These are phyloP conservation scores for Heimioporus sp. DNA, from an alignment of 768 basidiomycete species.

Conservation along the genomic window DNA sequence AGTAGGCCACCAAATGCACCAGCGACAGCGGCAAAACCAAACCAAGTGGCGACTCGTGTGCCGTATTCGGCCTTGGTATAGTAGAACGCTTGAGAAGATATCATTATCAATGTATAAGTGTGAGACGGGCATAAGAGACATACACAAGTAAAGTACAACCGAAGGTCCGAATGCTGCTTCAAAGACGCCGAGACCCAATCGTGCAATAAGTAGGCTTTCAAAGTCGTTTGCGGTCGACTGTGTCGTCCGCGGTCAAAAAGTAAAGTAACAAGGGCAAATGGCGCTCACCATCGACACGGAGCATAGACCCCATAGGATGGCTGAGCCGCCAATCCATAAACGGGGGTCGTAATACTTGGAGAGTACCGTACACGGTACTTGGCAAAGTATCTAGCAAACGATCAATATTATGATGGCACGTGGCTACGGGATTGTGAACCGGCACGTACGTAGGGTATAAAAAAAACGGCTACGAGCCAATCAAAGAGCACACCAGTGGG, in stretches of 20 bases:
- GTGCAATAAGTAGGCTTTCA: constrained; percentile 26
- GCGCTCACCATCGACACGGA: constrained; percentile 64
- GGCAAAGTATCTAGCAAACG: constrained; percentile 56
- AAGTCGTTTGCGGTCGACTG: constrained; percentile 29
- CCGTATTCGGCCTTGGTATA: constrained; percentile 50
- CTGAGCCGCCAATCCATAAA: constrained; percentile 64
- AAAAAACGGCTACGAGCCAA: constrained; percentile 77
- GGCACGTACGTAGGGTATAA: constrained; percentile 67
- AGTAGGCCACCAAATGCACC: constrained; percentile 58
- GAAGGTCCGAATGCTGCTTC: constrained; percentile 35
- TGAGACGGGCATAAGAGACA: neutral
- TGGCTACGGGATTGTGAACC: neutral
- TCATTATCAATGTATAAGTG: constrained; percentile 15
- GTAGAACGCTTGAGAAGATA: constrained; percentile 39
- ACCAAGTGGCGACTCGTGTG: constrained; percentile 49
- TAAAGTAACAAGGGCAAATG: no score
- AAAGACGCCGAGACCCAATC: constrained; percentile 33
- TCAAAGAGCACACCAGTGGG: constrained; percentile 68
- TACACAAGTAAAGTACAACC: constrained; percentile 33
- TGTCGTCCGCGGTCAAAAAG: neutral
- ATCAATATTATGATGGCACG: neutral
- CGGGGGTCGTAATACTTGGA: constrained; percentile 72
- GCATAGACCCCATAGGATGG: constrained; percentile 70
- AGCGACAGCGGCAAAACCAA: constrained; percentile 54
- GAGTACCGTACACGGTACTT: constrained; percentile 63